These are phyloP conservation scores for Takashimella tepidaria DNA, from an alignment of 1,284 basidiomycete species.

Conservation along the genomic window DNA sequence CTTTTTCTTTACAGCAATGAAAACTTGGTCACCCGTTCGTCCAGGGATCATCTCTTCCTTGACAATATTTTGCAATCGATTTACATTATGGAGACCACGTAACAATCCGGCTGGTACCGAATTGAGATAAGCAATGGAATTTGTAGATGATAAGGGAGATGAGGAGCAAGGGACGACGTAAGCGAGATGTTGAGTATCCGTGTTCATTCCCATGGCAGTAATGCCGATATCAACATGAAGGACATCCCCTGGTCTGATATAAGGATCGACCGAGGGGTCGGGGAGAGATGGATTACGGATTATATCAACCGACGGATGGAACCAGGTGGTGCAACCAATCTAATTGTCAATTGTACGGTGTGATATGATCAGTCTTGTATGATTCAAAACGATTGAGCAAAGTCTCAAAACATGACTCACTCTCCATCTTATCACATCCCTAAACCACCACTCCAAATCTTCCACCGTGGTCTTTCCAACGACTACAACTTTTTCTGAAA, in stretches of 20 bases:
- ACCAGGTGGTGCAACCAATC: slow-evolving; percentile 54
- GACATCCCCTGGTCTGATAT: slow-evolving; percentile 52
- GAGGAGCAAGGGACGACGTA: slow-evolving; percentile 49
- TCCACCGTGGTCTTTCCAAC: slow-evolving; percentile 52
- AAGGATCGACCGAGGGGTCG: slow-evolving; percentile 36
- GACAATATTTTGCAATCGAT: slow-evolving; percentile 55
- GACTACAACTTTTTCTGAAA: slow-evolving; percentile 50
- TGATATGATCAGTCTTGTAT: too few species aligned
- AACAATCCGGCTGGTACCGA: slow-evolving; percentile 41
- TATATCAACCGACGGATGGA: slow-evolving; percentile 54
- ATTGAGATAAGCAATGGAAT: not conserved
- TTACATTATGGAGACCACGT: slow-evolving; percentile 52
- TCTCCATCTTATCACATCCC: slow-evolving; percentile 52
- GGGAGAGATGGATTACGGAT: slow-evolving; percentile 39
- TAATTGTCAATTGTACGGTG: too few species aligned
- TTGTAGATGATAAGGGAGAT: not conserved
- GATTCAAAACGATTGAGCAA: too few species aligned
- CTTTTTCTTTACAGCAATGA: slow-evolving; percentile 47
- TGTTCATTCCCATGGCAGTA: slow-evolving; percentile 55
- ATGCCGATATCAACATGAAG: slow-evolving; percentile 57
- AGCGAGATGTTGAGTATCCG: slow-evolving; percentile 57
- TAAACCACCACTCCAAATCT: slow-evolving; percentile 57
- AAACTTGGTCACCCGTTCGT: slow-evolving; percentile 54
- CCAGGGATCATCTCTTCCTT: slow-evolving; percentile 51
- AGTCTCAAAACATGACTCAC: slow-evolving; percentile 10